These are phyloP conservation scores for Azolla pinnata DNA, from an alignment of 75 land plant species.

Conservation along the genomic window DNA sequence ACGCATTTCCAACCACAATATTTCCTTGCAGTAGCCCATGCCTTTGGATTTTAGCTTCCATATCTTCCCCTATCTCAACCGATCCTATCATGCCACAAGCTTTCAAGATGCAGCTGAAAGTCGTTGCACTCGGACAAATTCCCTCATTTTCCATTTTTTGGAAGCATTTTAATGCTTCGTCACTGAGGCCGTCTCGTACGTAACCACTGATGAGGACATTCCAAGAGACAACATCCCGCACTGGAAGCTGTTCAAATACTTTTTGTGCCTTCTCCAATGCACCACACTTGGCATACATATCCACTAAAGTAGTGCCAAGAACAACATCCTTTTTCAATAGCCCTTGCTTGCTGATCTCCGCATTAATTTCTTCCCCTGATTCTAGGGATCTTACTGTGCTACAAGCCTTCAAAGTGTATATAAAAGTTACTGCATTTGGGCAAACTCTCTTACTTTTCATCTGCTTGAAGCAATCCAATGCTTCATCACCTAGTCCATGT, in stretches of 20 bases:
- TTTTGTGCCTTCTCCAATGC: constrained; percentile 12
- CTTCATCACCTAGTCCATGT: too few species aligned
- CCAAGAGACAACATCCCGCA: constrained; percentile 16
- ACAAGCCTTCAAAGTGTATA: too few species aligned
- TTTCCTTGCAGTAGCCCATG: constrained; percentile 18
- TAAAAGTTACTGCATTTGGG: too few species aligned
- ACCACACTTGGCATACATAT: constrained; percentile 26
- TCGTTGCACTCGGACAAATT: constrained; percentile 1
- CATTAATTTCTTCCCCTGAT: too few species aligned
- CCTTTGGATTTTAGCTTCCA: constrained; percentile 17
- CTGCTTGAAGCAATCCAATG: too few species aligned
- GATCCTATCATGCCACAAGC: background rate
- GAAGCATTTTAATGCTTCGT: constrained; percentile 1
- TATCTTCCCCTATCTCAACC: constrained; percentile 8
- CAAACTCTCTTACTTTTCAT: too few species aligned
- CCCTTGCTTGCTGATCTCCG: too few species aligned
- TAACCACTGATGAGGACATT: constrained; percentile 15
- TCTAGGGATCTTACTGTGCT: too few species aligned
- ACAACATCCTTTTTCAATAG: too few species aligned
- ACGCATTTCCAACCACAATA: constrained; percentile 27
- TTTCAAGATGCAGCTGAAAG: constrained; percentile 3
- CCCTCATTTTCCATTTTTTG: constrained; percentile 3
- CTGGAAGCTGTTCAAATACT: constrained; percentile 6
- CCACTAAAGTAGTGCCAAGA: constrained; percentile 11
- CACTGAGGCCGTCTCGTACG: background rate